Base-by-base conservation (phyloP, 805 yeast species). In the Starmerella asiatica region DNA sequence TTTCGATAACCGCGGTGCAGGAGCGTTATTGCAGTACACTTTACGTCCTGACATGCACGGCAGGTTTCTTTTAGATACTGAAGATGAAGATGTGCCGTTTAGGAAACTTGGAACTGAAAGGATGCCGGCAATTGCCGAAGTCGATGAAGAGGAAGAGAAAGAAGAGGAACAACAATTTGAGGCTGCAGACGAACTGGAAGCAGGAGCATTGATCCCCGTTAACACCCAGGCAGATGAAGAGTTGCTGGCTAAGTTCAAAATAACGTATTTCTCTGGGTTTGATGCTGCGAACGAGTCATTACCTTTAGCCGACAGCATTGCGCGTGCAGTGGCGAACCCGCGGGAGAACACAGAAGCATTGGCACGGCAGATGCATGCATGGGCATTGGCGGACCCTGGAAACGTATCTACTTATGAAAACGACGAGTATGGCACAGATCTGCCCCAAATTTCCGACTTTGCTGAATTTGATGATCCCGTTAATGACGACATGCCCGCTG, bases 21-120 rank as follows among this genome's bases (percentile, higher is more conserved):
- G 53, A 7, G 61, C 63, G 2, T 55, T 66, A 34, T 45, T 60
- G n/a, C 56, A 81, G 80, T 56, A 64, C 59, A 46, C 67, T 61
- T 40, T 74, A 55, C 51, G 69, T 56, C 54, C 59, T 56, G 62
- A 60, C 59, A 65, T 62, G 40, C 58, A 62, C 36, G 75, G 82
- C 43, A 73, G 91, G 74, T 68, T 72, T 23, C 70, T 76, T 7
- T 71, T 82, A 34, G 67, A 71, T 42, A 86, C 83, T 45, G 66
- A 83, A 45, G 72, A 65, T 51, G 61, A 60, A 19, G 40, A 20
- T 11, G 23, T 29, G 4, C 21, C 11, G 4, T 5, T 12, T 12
- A 14, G 15, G 5, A 5, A 30, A 3, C 11, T 24, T 9, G 20
- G 30, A 14, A 24, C 9, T 1, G 9, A 9, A n/a, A 23, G 16